phyloP scores from a whole-genome alignment of 768 basidiomycete species.

The Gloeopeniophorella convolvens region DNA sequence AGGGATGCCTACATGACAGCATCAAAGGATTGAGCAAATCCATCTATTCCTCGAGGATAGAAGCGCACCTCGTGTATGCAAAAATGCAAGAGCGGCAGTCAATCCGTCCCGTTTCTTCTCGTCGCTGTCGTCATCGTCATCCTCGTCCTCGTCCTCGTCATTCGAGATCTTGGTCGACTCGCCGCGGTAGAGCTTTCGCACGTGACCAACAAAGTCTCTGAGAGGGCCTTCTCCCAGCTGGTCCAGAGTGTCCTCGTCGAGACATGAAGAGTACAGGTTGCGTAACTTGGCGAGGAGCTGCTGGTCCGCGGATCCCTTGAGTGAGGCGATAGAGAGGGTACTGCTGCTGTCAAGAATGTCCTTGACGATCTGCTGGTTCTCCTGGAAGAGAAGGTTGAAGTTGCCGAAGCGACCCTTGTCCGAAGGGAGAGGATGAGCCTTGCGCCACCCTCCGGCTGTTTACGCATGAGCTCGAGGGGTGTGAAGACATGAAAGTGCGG shows the following conservation, averaged over 20 bases:
- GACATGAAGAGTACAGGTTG: constrained; percentile 72
- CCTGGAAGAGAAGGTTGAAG: constrained; percentile 64
- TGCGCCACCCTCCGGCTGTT: constrained; percentile 84
- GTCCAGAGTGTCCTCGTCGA: constrained; percentile 73
- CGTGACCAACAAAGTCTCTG: constrained; percentile 52
- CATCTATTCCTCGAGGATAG: not conserved
- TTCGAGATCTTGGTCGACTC: constrained; percentile 36
- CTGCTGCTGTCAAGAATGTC: constrained; percentile 51
- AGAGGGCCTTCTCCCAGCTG: constrained; percentile 68
- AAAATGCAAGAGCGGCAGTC: constrained; percentile 76
- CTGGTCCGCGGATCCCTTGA: constrained; percentile 37
- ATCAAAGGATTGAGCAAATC: constrained; percentile 1
- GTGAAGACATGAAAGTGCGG: not conserved
- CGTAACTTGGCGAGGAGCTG: constrained; percentile 58
- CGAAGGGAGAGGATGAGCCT: constrained; percentile 75
- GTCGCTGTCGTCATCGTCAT: constrained; percentile 18
- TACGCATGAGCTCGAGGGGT: not conserved
- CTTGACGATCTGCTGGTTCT: constrained; percentile 75
- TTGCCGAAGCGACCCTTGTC: constrained; percentile 70
- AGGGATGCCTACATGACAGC: constrained; percentile 49
- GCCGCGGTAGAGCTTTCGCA: constrained; percentile 55
- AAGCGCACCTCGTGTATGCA: constrained; percentile 73
- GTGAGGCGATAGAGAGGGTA: constrained; percentile 23
- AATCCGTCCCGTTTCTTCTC: constrained; percentile 45
- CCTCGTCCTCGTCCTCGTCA: constrained; percentile 3